Evolutionary conservation across 2,329 filamentous ascomycete genomes (phyloP).

Genomic region (Aspergillus puulaauensis): DNA sequence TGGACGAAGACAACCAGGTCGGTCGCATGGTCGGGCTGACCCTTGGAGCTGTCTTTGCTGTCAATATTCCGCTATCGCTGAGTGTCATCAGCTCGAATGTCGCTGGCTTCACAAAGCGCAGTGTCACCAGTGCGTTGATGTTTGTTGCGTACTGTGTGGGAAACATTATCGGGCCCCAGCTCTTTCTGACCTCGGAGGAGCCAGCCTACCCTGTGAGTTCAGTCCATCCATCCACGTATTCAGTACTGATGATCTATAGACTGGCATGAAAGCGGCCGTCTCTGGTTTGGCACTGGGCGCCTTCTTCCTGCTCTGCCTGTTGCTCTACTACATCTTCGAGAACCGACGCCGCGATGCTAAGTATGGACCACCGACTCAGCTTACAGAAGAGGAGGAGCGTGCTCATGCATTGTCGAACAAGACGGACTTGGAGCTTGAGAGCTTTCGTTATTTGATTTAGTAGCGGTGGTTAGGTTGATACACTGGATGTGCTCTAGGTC

Average conservation of each 20-base stretch:
- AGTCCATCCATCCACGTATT: not conserved
- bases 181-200: slow-evolving; percentile 32
- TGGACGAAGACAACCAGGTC: slow-evolving; percentile 23
- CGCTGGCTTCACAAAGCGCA: slow-evolving; percentile 38
- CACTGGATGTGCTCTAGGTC: not conserved
- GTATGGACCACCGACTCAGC: slow-evolving; percentile 17
- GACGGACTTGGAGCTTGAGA: not conserved
- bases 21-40: slow-evolving; percentile 32
- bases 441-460: not conserved
- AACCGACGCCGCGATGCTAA: slow-evolving; percentile 30
- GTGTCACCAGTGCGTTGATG: slow-evolving; percentile 43
- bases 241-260: slow-evolving; percentile 20
- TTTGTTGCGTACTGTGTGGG: slow-evolving; percentile 46
- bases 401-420: not conserved
- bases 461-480: too few species aligned
- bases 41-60: slow-evolving; percentile 33
- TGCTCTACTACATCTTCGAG: slow-evolving; percentile 30
- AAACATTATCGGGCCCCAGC: slow-evolving; percentile 36
- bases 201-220: slow-evolving; percentile 30
- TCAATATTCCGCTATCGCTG: slow-evolving; percentile 36
- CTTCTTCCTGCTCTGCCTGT: slow-evolving; percentile 30
- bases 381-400: not conserved
- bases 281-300: slow-evolving; percentile 29
- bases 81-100: slow-evolving; percentile 37
- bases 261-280: slow-evolving; percentile 33